phyloP scores from a whole-genome alignment of 1,139 yeast species.

The Magnusiomyces starmeri region DNA sequence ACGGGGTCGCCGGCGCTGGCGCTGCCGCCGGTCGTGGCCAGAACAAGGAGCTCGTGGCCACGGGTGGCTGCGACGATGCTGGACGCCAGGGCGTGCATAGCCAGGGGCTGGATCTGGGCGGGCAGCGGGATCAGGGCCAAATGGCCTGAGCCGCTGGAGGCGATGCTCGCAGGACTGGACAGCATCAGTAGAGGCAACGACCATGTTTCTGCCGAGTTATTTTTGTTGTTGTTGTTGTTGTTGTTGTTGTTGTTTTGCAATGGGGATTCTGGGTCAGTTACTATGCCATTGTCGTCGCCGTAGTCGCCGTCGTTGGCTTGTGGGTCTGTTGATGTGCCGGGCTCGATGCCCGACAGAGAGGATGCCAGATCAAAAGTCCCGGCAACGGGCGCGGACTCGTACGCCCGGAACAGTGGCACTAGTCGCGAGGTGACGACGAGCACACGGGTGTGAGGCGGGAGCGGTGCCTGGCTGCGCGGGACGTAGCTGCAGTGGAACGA shows the following conservation, averaged over 20 bases:
- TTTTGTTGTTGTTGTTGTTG: no score
- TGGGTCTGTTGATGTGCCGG: not conserved
- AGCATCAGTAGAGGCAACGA: not conserved
- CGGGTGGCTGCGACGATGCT: not conserved
- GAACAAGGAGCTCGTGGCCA: not conserved
- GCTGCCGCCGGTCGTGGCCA: not conserved
- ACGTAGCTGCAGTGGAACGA: not conserved
- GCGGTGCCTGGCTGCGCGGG: not conserved
- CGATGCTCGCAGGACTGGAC: not conserved
- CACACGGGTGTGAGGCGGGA: constrained; percentile 6
- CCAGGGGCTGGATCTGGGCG: constrained; percentile 6
- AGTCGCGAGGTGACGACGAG: constrained; percentile 21
- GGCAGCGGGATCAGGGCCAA: constrained; percentile 6
- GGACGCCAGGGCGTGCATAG: constrained; percentile 2
- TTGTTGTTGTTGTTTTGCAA: no score
- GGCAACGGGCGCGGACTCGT: constrained; percentile 6
- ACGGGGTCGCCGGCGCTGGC: constrained; percentile 5
- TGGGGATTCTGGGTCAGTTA: not conserved
- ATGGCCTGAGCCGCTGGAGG: not conserved
- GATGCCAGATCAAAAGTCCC: constrained; percentile 6
- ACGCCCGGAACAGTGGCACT: constrained; percentile 7
- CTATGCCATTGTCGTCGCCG: not conserved
- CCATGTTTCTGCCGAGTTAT: not conserved
- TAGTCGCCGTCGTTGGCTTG: not conserved
- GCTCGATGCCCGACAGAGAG: not conserved